These are phyloP conservation scores for Solanum microdontum DNA, from an alignment of 257 asterid species.

Conservation along the genomic window DNA sequence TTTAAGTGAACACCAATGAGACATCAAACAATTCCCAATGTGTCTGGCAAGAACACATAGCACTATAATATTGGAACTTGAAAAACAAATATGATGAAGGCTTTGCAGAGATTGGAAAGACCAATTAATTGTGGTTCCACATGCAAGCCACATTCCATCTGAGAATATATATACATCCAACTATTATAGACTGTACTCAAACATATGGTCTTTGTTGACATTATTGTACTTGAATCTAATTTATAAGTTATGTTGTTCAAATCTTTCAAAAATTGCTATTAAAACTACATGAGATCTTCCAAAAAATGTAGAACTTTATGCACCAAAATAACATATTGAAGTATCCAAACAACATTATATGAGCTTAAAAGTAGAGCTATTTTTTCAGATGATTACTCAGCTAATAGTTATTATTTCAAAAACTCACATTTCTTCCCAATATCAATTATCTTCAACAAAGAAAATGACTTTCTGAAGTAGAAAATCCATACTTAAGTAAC, in stretches of 20 bases:
- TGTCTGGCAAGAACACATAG: conserved; percentile 15
- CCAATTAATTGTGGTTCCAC: not conserved
- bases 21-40: conserved; percentile 27
- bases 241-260: not conserved
- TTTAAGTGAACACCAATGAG: conserved; percentile 25
- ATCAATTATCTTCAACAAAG: not conserved
- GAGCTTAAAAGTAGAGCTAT: not conserved
- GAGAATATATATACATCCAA: not conserved
- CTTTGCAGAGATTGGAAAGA: not conserved
- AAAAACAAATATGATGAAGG: conserved; percentile 4
- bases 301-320: not conserved
- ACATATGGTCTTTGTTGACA: not conserved
- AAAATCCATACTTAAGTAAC: rapidly evolving
- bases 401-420: too few relatives aligned
- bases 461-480: not conserved
- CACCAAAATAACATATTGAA: not conserved
- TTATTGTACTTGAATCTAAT: not conserved
- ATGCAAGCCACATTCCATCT: not conserved
- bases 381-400: not conserved
- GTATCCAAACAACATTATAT: not conserved
- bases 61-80: conserved; percentile 31
- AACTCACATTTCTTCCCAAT: too few relatives aligned
- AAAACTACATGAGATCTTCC: not conserved
- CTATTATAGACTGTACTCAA: not conserved
- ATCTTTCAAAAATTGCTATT: not conserved